phyloP scores from a whole-genome alignment of 352 stramenopile species.

The Pythium insidiosum region DNA sequence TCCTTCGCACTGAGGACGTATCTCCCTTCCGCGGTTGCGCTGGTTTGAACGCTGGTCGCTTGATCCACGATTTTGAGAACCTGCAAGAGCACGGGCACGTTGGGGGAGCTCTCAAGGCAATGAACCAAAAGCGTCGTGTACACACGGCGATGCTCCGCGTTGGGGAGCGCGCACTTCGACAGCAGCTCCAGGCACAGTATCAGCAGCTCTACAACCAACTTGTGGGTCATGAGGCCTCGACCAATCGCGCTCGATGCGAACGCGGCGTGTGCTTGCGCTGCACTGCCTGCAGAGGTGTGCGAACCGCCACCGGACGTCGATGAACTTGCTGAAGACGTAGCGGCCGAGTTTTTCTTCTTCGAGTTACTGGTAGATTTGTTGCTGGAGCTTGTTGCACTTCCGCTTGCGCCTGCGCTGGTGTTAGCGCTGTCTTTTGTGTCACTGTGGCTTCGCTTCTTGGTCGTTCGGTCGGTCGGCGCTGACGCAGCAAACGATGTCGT shows the following conservation, averaged over 20 bases:
- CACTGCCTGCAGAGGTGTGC: neutral
- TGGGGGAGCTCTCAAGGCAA: constrained; percentile 79
- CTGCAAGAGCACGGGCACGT: constrained; percentile 76
- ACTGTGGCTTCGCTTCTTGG: too few species aligned
- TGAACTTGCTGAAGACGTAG: neutral
- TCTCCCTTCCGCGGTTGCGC: constrained; percentile 20
- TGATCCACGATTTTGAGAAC: constrained; percentile 74
- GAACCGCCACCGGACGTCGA: neutral
- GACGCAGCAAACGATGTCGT: too few species aligned
- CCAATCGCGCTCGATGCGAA: too few species aligned
- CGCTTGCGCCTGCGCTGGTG: too few species aligned
- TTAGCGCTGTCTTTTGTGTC: too few species aligned
- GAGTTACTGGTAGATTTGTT: neutral
- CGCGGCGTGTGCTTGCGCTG: neutral
- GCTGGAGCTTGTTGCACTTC: too few species aligned
- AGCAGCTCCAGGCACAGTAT: constrained; percentile 73
- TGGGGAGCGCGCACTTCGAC: constrained; percentile 74
- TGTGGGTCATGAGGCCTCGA: constrained; percentile 19
- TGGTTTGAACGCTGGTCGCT: constrained; percentile 28
- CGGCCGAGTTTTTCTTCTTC: constrained; percentile 17
- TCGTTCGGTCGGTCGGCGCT: too few species aligned
- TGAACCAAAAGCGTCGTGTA: constrained; percentile 83
- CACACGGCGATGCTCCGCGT: constrained; percentile 57
- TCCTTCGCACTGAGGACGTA: constrained; percentile 82
- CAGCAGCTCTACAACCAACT: constrained; percentile 74